Evolutionary conservation across 805 yeast species (phyloP).

Genomic region (Yarrowia sp.): DNA sequence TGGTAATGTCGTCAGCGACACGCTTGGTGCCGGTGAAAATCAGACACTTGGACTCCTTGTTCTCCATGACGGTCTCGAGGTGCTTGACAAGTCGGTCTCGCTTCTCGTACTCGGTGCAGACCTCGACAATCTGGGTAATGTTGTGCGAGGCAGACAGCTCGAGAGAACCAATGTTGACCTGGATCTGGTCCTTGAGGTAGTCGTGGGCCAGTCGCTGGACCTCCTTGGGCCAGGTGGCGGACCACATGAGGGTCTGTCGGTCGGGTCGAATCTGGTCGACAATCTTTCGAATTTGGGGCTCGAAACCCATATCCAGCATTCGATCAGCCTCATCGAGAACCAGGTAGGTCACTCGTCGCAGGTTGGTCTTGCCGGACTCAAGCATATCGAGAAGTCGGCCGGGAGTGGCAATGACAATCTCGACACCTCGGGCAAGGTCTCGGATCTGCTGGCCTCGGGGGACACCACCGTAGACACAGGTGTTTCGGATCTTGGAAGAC

Average conservation of each 20-base stretch:
- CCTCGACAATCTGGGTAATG: conserved; percentile 92
- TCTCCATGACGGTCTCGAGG: conserved; percentile 76
- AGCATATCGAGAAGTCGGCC: conserved; percentile 98
- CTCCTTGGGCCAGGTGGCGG: conserved; percentile 99
- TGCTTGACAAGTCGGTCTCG: conserved; percentile 87
- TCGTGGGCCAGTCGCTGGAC: conserved; percentile 93
- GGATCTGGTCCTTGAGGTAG: conserved; percentile 90
- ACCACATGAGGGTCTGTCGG: conserved; percentile 99
- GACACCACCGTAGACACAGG: conserved; percentile 98
- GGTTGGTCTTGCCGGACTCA: conserved; percentile 91
- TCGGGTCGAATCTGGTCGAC: conserved; percentile 98
- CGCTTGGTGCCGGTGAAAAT: conserved; percentile 97
- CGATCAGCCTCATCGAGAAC: conserved; percentile 99
- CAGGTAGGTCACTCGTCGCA: conserved; percentile 94
- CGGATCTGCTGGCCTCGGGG: conserved; percentile 98
- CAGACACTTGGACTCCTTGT: conserved; percentile 74
- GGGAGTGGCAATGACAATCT: conserved; percentile 96
- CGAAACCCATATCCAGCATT: conserved; percentile 99
- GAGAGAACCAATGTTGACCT: conserved; percentile 94
- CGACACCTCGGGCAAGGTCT: conserved; percentile 93
- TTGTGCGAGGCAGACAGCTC: conserved; percentile 97
- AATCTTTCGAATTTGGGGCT: conserved; percentile 98
- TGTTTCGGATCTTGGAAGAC: conserved; percentile 89
- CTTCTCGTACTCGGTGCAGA: conserved; percentile 89
- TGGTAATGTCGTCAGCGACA: conserved; percentile 94